These are phyloP conservation scores for Cytospora schulzeri DNA, from an alignment of 2,329 filamentous ascomycete genomes.

Conservation along the genomic window DNA sequence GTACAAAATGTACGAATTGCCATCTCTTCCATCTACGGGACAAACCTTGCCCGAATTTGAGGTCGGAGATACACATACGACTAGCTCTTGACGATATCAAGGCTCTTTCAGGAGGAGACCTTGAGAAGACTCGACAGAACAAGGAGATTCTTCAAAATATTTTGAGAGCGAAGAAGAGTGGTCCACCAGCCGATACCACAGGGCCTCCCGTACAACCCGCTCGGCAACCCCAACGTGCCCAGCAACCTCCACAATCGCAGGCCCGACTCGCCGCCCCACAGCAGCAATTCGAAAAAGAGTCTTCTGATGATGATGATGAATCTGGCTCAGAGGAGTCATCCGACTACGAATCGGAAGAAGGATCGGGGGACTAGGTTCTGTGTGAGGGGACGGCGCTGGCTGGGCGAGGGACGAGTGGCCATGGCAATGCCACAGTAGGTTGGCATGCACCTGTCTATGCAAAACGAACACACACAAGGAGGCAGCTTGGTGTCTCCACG, in stretches of 20 bases:
- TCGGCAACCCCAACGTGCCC: constrained; percentile 10
- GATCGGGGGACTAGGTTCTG: constrained; percentile 1
- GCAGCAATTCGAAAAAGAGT: not conserved
- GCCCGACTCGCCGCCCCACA: constrained; percentile 13
- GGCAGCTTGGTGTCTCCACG: not conserved
- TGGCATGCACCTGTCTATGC: not conserved
- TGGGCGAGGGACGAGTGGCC: not conserved
- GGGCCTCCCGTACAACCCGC: not conserved
- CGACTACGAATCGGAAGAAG: constrained; percentile 9
- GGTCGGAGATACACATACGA: constrained; percentile 63
- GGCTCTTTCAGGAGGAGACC: constrained; percentile 31
- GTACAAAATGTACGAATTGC: constrained; percentile 60
- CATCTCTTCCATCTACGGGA: constrained; percentile 61
- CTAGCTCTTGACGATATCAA: constrained; percentile 66
- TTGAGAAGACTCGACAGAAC: constrained; percentile 2
- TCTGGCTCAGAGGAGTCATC: constrained; percentile 12
- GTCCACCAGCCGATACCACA: not conserved
- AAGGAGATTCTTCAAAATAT: constrained; percentile 18
- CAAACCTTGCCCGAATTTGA: constrained; percentile 63
- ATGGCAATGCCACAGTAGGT: not conserved
- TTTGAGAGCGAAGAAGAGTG: constrained; percentile 9
- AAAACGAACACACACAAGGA: not conserved
- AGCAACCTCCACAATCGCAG: constrained; percentile 6
- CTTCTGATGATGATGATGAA: constrained; percentile 1
- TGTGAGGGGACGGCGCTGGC: not conserved